Evolutionary conservation across 805 yeast species (phyloP), one percentile per base, ranked within the genome.

Genomic region (Candida tibetensis): DNA sequence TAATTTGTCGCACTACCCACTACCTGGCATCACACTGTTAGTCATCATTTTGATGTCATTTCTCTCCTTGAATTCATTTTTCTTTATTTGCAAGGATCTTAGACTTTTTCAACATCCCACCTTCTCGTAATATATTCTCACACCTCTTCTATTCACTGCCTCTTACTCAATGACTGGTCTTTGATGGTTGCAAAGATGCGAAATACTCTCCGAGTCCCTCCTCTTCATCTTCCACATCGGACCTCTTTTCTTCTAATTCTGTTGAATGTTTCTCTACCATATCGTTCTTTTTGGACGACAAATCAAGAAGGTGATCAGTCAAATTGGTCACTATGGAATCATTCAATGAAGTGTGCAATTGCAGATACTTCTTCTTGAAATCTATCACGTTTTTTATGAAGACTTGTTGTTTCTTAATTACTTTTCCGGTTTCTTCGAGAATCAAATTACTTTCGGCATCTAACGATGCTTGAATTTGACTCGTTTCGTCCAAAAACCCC

Each of bases 341-440:
- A 17, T 30, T n/a, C 17, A 15, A 19, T 5, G 13, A 14, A 12
- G 22, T 6, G 9, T 29, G 31, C 12, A 17, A 15, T 17, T 30
- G 21, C 10, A 19, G 30, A 15, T 37, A 28, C 14, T 32, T 29
- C 17, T 28, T 13, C 14, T 27, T 36, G 33, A 29, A 32, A 27
- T 38, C 39, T 16, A 28, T 10, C 13, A 38, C 36, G 19, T 33
- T 27, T 15, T 34, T 30, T 16, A 27, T 25, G 27, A 28, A 37
- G 12, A 28, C 36, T 30, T 31, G 36, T 9, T 37, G 45, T 23
- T 32, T 27, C 16, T 29, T 19, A 14, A 41, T 37, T 22, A 41
- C 27, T 12, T 32, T 21, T 25, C 15, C 30, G 5, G 36, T 25
- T 15, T 33, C 36, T 5, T 33, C 30, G 9, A 33, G 5, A 6